Percentiles rank a stretch among this genome's conserved stretches.
These are phyloP conservation scores for Penicillium robsamsonii DNA, from an alignment of 495 filamentous ascomycete species.

Conservation along the genomic window DNA sequence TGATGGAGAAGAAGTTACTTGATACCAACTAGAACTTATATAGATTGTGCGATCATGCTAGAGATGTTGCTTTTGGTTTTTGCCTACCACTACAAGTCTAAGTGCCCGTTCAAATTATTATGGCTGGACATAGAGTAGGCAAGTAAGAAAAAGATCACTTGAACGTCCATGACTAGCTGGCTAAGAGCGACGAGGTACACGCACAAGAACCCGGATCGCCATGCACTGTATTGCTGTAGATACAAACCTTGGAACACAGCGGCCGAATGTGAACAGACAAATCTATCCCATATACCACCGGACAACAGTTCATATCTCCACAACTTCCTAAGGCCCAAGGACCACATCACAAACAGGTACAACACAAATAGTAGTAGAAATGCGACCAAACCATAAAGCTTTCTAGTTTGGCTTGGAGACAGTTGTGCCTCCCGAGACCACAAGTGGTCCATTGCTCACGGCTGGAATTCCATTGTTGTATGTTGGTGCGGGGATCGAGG, in stretches of 20 bases:
- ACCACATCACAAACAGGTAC: not conserved
- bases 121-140: too few species aligned
- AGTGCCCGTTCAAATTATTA: too few species aligned
- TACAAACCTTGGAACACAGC: conserved; percentile 6
- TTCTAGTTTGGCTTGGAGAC: conserved; percentile 28
- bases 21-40: too few species aligned
- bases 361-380: not conserved
- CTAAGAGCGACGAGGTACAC: conserved; percentile 6
- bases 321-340: not conserved
- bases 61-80: too few species aligned
- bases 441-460: conserved; percentile 40
- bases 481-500: conserved; percentile 21
- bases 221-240: conserved; percentile 22
- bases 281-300: not conserved
- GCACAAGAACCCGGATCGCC: conserved; percentile 7
- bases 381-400: not conserved
- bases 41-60: too few species aligned
- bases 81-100: too few species aligned
- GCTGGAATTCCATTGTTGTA: conserved; percentile 26
- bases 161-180: conserved; percentile 15
- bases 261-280: conserved; percentile 4
- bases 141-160: not conserved
- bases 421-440: conserved; percentile 40
- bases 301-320: not conserved
- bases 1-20: too few species aligned